Evolutionary conservation across 495 filamentous ascomycete genomes (phyloP), one percentile per base, ranked within the genome.

Genomic region (Poronia punctata): DNA sequence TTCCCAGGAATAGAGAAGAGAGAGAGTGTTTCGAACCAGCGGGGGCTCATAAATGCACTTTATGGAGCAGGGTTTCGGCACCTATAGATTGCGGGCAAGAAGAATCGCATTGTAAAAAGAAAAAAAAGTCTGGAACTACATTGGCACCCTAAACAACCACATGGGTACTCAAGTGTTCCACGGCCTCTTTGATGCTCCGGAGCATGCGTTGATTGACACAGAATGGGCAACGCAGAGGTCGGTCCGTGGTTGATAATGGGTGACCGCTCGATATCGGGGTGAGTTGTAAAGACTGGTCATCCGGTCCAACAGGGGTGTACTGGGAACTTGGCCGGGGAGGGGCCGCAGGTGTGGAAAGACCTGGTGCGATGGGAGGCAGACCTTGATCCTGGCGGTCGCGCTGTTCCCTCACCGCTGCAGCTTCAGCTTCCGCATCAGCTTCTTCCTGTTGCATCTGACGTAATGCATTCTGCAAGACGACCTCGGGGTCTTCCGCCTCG

Each of bases 101-200:
- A n/a, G n/a, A n/a, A n/a, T n/a, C n/a, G n/a, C n/a, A n/a, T n/a
- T n/a, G n/a, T n/a, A n/a, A n/a, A n/a, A n/a, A n/a, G n/a, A n/a
- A n/a, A n/a, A n/a, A n/a, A n/a, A n/a, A n/a, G n/a, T 18, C n/a
- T 4, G 18, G 20, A n/a, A 27, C 19, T 14, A 17, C 17, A 5
- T 16, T 11, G 10, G n/a, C n/a, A n/a, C n/a, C 11, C 21, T 48
- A 75, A 28, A 77, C 71, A 34, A 74, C 62, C 10, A 77, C 73
- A 38, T 77, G 73, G 21, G 70, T 76, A 31, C 67, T 71, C 71
- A 77, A 67, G 44, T 77, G 73, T 56, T 77, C 72, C 2, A 77
- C 73, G 9, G 73, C 72, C 53, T 76, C 73, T 56, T 76, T 74
- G 26, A 77, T 69, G 10, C 58, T 73, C 24, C 69, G 61, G 45